phyloP scores from a whole-genome alignment of 306 rosid species.

The Ochetophila trinervis region DNA sequence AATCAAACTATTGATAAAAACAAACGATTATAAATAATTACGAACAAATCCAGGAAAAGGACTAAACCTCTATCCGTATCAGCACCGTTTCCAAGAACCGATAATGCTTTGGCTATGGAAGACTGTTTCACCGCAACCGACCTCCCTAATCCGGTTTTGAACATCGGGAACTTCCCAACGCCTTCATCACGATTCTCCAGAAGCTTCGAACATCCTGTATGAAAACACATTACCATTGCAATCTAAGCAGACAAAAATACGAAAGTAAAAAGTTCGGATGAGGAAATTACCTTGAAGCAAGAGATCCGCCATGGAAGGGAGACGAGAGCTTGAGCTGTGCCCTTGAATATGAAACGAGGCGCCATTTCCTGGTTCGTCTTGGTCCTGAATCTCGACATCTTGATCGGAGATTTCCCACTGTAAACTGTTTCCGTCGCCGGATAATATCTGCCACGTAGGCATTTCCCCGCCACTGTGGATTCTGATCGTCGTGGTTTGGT shows the following conservation, averaged over 20 bases:
- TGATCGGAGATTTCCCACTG: constrained; percentile 34
- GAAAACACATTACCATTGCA: background rate
- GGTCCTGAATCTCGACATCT: constrained; percentile 18
- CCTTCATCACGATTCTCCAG: constrained; percentile 27
- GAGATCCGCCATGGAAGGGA: constrained; percentile 54
- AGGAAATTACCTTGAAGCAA: constrained; percentile 34
- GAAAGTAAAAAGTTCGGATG: background rate
- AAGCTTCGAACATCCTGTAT: constrained; percentile 43
- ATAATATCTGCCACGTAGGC: constrained; percentile 42
- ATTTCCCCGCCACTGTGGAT: constrained; percentile 3
- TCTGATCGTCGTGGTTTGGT: background rate
- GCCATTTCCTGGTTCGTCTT: background rate
- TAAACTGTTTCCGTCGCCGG: constrained; percentile 23
- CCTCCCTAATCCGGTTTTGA: constrained; percentile 46
- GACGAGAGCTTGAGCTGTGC: constrained; percentile 19
- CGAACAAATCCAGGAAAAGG: background rate
- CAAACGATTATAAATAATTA: background rate
- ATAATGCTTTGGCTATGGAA: constrained; percentile 44
- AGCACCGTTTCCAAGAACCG: constrained; percentile 34
- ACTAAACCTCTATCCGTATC: constrained; percentile 19
- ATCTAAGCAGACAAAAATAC: background rate
- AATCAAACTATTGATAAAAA: background rate
- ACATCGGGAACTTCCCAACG: constrained; percentile 30
- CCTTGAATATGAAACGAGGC: background rate
- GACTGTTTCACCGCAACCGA: constrained; percentile 41